Percentiles rank a stretch among this genome's conserved stretches.
phyloP scores from a whole-genome alignment of 768 basidiomycete species.

The Tephrocybe sp. region DNA sequence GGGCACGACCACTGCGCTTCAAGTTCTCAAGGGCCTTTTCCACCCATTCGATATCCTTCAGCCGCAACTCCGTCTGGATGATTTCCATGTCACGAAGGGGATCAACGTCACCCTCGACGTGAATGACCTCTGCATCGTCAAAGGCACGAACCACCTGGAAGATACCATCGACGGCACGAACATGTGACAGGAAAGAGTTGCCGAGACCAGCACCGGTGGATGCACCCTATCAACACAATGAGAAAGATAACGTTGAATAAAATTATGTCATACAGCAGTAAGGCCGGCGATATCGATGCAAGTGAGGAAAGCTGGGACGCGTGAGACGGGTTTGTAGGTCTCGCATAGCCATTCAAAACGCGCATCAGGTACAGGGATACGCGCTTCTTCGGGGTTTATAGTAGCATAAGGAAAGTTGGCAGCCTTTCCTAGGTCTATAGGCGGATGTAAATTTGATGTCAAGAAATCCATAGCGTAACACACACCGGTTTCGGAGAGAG shows the following conservation, averaged over 20 bases:
- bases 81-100: constrained; percentile 97
- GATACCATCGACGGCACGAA: constrained; percentile 97
- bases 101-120: constrained; percentile 98
- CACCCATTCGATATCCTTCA: constrained; percentile 99
- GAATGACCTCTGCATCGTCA: constrained; percentile 98
- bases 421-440: constrained; percentile 82
- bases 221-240: constrained; percentile 60
- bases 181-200: constrained; percentile 96
- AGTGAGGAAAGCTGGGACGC: constrained; percentile 92
- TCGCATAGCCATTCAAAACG: constrained; percentile 96
- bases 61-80: constrained; percentile 88
- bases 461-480: constrained; percentile 13
- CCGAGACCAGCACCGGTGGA: constrained; percentile 98
- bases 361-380: constrained; percentile 91
- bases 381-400: constrained; percentile 94
- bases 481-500: constrained; percentile 85
- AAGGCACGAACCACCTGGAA: constrained; percentile 98
- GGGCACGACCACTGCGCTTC: constrained; percentile 70
- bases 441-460: constrained; percentile 4
- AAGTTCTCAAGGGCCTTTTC: constrained; percentile 84
- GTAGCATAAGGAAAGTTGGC: constrained; percentile 98
- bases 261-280: constrained; percentile 86
- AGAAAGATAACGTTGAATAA: constrained; percentile 12
- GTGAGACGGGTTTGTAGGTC: constrained; percentile 83
- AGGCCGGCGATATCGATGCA: constrained; percentile 99